Conservation (phyloP, 202 grass and related monocot species). For the Thinopyrum obtusiflorum region DNA sequence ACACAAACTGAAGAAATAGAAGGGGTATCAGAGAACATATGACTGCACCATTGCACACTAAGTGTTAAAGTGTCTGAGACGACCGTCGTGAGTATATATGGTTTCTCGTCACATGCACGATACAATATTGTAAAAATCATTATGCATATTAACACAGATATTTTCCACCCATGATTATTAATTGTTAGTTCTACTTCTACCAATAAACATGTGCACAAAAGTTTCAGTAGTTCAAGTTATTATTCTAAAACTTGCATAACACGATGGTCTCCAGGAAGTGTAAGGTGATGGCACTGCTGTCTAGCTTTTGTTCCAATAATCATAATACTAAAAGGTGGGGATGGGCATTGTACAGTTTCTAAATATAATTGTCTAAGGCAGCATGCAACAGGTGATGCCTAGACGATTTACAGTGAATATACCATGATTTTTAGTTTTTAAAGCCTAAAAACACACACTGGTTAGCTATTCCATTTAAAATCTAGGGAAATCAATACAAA, state of each 20-base stretch:
- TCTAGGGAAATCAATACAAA: neutral
- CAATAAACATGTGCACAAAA: neutral
- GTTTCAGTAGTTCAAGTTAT: neutral
- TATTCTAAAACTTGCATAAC: neutral
- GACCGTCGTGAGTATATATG: constrained; percentile 62
- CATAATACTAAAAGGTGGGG: neutral
- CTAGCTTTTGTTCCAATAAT: neutral
- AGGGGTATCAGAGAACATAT: constrained; percentile 49
- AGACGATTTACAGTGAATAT: neutral
- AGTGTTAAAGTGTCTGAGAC: constrained; percentile 51
- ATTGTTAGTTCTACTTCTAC: neutral
- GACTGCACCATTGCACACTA: constrained; percentile 50
- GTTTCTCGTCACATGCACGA: constrained; percentile 67
- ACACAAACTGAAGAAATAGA: neutral
- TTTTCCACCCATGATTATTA: neutral
- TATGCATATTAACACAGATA: neutral
- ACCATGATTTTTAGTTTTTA: neutral
- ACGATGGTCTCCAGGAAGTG: neutral
- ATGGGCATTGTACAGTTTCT: neutral
- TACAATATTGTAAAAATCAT: neutral
- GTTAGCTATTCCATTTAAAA: neutral
- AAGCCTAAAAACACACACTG: neutral
- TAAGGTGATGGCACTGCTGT: neutral
- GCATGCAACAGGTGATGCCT: neutral
- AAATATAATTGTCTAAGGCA: neutral